These are phyloP conservation scores for Cornus suecica DNA, from an alignment of 148 eudicot genomes.

Conservation along the genomic window DNA sequence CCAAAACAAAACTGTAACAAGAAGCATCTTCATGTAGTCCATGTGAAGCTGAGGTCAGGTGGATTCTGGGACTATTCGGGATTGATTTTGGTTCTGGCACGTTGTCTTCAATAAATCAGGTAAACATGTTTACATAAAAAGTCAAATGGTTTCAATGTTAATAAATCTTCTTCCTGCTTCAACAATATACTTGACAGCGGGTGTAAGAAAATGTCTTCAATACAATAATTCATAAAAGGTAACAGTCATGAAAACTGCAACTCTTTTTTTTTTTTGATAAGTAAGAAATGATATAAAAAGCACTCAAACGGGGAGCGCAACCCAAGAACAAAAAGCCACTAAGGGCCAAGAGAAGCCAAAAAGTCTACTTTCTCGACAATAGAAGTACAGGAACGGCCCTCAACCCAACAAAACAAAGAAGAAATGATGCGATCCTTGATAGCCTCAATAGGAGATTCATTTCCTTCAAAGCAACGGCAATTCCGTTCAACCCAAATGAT, in stretches of 20 bases:
- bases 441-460: no score
- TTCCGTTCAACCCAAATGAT: no score
- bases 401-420: no score
- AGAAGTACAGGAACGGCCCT: no score
- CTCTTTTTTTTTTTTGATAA: no score
- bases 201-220: neutral
- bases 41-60: neutral
- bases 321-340: no score
- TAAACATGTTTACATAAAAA: neutral
- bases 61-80: neutral
- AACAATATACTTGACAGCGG: neutral
- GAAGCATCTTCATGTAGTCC: constrained; percentile 3
- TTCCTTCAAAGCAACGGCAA: no score
- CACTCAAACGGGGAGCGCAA: no score
- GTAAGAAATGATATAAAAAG: no score
- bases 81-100: neutral
- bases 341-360: no score
- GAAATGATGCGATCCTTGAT: no score
- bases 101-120: neutral
- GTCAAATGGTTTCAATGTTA: neutral
- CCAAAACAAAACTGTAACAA: constrained; percentile 4
- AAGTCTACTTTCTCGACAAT: no score
- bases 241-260: neutral
- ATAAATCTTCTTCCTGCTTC: neutral
- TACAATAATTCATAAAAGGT: neutral